phyloP scores from a whole-genome alignment of 495 filamentous ascomycete genomes.

The Podospora australis region DNA sequence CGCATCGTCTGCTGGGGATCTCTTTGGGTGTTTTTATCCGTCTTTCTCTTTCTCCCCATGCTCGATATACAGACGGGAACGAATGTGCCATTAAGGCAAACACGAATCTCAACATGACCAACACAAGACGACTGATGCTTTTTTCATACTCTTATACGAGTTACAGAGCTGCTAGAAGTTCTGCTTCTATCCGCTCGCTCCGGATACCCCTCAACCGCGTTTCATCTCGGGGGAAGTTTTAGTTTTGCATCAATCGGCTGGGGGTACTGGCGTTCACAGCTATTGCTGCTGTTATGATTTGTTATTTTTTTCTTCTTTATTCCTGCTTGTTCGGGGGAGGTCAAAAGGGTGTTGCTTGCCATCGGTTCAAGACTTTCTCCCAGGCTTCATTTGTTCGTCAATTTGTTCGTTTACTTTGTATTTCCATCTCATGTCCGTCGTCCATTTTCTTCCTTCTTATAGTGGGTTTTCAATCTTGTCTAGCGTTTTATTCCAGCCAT shows the following conservation, averaged over 20 bases:
- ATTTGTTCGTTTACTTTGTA: no score
- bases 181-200: neutral
- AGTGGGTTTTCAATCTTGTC: no score
- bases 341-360: slow-evolving; percentile 2
- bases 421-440: no score
- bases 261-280: neutral
- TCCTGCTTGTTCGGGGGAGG: neutral
- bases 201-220: no score
- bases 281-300: slow-evolving; percentile 1
- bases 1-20: neutral
- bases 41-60: no score
- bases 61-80: no score
- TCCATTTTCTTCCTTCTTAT: no score
- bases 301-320: neutral
- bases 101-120: neutral
- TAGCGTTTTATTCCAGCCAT: no score
- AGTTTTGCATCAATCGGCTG: neutral
- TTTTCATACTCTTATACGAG: no score
- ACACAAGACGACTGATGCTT: neutral
- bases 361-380: no score
- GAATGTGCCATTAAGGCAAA: neutral
- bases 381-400: no score
- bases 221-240: neutral
- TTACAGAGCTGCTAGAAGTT: neutral
- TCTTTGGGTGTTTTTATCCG: no score